Evolutionary conservation across 768 basidiomycete species (phyloP).

Genomic region (Trametes sanguinea): DNA sequence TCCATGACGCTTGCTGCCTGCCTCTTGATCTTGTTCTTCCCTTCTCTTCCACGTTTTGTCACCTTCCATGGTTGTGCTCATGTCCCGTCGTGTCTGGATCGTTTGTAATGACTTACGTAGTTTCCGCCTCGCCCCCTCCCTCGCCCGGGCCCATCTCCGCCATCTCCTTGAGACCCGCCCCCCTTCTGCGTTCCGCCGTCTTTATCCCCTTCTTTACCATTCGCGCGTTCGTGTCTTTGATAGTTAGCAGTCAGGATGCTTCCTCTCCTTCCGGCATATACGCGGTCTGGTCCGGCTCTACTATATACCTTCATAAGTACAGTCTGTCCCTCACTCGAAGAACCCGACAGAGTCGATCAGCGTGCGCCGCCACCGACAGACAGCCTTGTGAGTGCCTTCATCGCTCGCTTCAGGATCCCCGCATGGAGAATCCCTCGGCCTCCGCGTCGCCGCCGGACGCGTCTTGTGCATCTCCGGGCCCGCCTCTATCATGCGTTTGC

Average conservation of each 20-base stretch:
- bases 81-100: slow-evolving; percentile 24
- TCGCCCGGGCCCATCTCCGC: neutral
- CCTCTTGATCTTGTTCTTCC: neutral
- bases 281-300: slow-evolving; percentile 1
- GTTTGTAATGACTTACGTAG: slow-evolving; percentile 17
- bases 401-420: no score
- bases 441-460: no score
- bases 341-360: neutral
- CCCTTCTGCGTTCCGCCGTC: slow-evolving; percentile 1
- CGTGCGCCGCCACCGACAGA: neutral
- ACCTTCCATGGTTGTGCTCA: slow-evolving; percentile 23
- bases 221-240: neutral
- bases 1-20: slow-evolving; percentile 18
- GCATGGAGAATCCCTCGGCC: no score
- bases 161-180: neutral
- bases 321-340: slow-evolving; percentile 7
- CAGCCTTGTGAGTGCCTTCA: no score
- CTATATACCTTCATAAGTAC: slow-evolving; percentile 16
- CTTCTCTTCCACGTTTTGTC: slow-evolving; percentile 1
- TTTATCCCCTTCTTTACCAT: slow-evolving; percentile 2
- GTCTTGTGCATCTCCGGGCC: no score
- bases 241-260: slow-evolving; percentile 16
- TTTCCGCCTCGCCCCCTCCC: neutral
- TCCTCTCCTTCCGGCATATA: slow-evolving; percentile 18
- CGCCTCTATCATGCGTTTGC: no score